phyloP scores from a whole-genome alignment of 1,284 basidiomycete species.

The Schizopora paradoxa region DNA sequence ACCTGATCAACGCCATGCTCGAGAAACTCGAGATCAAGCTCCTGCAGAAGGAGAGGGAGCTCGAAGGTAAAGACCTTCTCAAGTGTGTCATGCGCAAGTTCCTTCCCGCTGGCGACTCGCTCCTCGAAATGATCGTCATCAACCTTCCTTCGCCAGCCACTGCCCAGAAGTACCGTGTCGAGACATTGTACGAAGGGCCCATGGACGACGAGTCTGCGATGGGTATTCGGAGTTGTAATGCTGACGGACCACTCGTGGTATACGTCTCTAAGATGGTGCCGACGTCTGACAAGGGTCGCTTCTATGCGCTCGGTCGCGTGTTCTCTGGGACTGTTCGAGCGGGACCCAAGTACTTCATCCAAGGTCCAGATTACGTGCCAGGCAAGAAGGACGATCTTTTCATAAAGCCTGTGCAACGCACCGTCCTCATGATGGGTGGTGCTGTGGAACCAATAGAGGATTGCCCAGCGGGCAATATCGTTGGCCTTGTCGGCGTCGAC shows the following conservation, averaged over 20 bases:
- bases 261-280: conserved; percentile 99
- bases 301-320: conserved; percentile 99
- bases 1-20: conserved; percentile 78
- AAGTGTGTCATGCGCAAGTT: conserved; percentile 99
- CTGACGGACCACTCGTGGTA: conserved; percentile 94
- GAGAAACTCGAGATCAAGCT: conserved; percentile 98
- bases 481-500: conserved; percentile 99
- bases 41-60: conserved; percentile 84
- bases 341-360: conserved; percentile 98
- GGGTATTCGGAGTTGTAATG: conserved; percentile 97
- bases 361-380: conserved; percentile 98
- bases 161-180: conserved; percentile 97
- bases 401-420: conserved; percentile 98
- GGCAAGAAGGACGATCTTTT: conserved; percentile 99
- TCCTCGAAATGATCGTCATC: conserved; percentile 99
- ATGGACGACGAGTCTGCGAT: conserved; percentile 99
- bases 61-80: conserved; percentile 95
- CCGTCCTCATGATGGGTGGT: conserved; percentile 99
- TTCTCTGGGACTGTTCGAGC: conserved; percentile 98
- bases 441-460: conserved; percentile 99
- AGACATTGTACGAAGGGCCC: conserved; percentile 99
- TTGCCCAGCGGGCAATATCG: conserved; percentile 97
- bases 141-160: conserved; percentile 96
- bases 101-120: conserved; percentile 97
- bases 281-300: conserved; percentile 99